These are phyloP conservation scores for Colletotrichum cereale DNA, from an alignment of 2,329 filamentous ascomycete genomes.

Conservation along the genomic window DNA sequence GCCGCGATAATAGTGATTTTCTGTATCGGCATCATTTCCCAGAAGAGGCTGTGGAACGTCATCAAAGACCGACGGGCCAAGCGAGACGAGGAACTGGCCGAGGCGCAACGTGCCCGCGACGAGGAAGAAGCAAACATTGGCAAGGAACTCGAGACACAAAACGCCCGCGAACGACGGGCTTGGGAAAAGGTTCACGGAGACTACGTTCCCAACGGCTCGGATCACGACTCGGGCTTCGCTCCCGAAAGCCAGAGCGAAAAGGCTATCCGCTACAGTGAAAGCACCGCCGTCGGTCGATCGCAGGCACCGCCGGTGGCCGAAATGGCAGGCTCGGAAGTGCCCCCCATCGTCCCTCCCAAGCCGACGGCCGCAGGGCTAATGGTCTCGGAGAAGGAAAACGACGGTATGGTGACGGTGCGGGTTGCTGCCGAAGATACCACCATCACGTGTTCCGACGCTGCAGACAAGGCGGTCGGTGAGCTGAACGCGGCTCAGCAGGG, in stretches of 20 bases:
- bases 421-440: conserved; percentile 63
- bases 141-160: conserved; percentile 72
- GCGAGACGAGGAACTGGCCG: conserved; percentile 63
- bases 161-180: conserved; percentile 69
- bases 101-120: conserved; percentile 66
- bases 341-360: conserved; percentile 43
- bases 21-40: conserved; percentile 82
- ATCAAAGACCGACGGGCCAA: conserved; percentile 73
- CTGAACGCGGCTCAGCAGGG: not conserved
- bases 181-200: conserved; percentile 87
- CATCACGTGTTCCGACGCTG: conserved; percentile 45
- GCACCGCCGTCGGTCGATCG: conserved; percentile 23
- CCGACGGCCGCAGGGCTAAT: conserved; percentile 55
- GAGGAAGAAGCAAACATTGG: conserved; percentile 79
- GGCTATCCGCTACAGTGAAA: conserved; percentile 42
- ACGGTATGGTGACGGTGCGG: conserved; percentile 65
- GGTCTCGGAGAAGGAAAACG: conserved; percentile 55
- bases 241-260: conserved; percentile 64
- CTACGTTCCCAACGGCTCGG: conserved; percentile 52
- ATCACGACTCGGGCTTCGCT: conserved; percentile 61
- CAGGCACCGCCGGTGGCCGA: conserved; percentile 57
- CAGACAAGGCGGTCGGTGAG: not conserved
- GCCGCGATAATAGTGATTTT: conserved; percentile 82
- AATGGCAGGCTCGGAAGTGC: conserved; percentile 52
- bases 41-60: conserved; percentile 87